Evolutionary conservation across 805 yeast species (phyloP).

Genomic region (Zygoascus flipseniorum): DNA sequence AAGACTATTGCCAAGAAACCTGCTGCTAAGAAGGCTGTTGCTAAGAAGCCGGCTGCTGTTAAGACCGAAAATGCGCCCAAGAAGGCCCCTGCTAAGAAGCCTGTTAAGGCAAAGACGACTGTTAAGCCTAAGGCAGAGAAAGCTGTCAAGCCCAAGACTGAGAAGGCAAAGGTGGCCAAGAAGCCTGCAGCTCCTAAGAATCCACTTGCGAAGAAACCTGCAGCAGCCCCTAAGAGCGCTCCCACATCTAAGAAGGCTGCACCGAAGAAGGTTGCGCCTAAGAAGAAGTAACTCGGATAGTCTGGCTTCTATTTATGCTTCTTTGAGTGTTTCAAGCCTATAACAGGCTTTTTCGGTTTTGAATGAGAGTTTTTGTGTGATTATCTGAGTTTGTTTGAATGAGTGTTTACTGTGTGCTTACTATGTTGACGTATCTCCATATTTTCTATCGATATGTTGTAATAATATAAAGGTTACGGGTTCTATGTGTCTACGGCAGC

Average conservation of each 20-base stretch:
- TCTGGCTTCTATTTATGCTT: background rate
- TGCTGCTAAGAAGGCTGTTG: constrained; percentile 24
- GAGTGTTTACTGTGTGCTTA: background rate
- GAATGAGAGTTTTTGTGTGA: background rate
- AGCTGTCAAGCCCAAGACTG: constrained; percentile 20
- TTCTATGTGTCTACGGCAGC: background rate
- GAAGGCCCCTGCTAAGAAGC: constrained; percentile 24
- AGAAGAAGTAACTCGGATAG: constrained; percentile 5
- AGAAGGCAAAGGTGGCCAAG: background rate
- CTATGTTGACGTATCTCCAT: background rate
- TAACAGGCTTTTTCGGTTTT: background rate
- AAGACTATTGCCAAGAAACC: constrained; percentile 18
- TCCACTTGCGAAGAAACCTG: background rate
- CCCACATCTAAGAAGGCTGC: constrained; percentile 12
- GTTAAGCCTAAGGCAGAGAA: constrained; percentile 13
- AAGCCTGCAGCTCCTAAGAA: background rate
- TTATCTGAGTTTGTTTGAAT: background rate
- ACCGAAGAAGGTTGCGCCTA: background rate
- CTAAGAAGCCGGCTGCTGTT: constrained; percentile 37
- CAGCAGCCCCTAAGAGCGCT: background rate
- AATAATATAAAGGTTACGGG: background rate
- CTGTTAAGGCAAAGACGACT: constrained; percentile 18
- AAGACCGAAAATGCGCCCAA: constrained; percentile 18
- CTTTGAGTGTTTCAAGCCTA: background rate
- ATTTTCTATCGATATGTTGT: background rate